Evolutionary conservation across 1,284 basidiomycete species (phyloP), one percentile per base, ranked within the genome.

Genomic region (Violaceomyces palustris): DNA sequence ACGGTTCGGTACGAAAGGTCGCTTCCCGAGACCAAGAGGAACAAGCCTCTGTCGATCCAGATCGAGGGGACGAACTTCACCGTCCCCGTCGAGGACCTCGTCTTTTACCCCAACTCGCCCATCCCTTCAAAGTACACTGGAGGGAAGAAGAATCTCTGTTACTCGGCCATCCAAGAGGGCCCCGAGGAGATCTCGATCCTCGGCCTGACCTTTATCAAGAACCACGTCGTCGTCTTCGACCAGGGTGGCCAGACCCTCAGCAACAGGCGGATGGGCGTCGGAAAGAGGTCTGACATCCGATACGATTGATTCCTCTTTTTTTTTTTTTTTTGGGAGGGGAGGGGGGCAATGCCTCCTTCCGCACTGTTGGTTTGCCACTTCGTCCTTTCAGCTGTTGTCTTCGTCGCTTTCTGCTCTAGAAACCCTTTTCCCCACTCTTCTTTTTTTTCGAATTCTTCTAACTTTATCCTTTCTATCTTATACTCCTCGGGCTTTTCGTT

Each of bases 171-270:
- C 60, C 63, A 65, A 35, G 42, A 32, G 4, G 60, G 60, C 5
- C 56, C 56, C 2, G 45, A 47, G 8, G 45, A 42, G 32, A 43
- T 63, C 44, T 51, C 56, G 10, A 48, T 65, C 45, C 28, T 65
- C 22, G 63, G 63, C 17, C 35, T 54, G 34, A 57, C 51, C 46
- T 65, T 63, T 31, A 54, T 65, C 52, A 63, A 63, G 57, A 63
- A 63, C 42, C 58, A 61, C 45, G 49, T 59, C 32, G 39, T 64
- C 17, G 55, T 55, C 14, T 45, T 61, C 19, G 58, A 64, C 39
- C 56, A 54, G 41, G 59, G 59, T 27, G 51, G 51, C 37, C 38
- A 48, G n/a, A 47, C 50, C 34, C 27, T 37, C 15, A 31, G 47
- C 10, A 42, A 52, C 23, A 34, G 59, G 6, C 45, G 59, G 14